Percentiles rank a stretch among this genome's conserved stretches.
Evolutionary conservation across 345 rosid genomes (phyloP).

Genomic region (Garcia nutans): DNA sequence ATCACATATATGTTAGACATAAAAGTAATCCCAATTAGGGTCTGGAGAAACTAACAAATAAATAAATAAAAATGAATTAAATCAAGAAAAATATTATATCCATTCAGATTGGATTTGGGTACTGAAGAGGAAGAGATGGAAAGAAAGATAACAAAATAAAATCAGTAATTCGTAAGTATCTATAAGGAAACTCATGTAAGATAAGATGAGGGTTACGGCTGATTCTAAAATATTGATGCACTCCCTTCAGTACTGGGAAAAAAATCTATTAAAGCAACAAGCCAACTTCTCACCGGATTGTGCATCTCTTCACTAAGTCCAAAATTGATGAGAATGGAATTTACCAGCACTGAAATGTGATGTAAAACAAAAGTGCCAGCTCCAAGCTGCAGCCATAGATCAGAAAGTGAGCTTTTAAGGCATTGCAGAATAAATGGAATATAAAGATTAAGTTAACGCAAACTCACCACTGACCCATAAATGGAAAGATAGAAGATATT

Average conservation of each 20-base stretch:
- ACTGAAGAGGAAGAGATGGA: not conserved
- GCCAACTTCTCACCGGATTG: conserved; percentile 61
- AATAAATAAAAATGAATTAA: not conserved
- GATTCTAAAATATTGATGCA: not conserved
- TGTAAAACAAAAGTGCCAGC: conserved; percentile 81
- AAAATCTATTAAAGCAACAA: not conserved
- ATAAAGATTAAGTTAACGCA: conserved; percentile 6
- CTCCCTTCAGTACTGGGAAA: not conserved
- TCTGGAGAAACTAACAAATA: not conserved
- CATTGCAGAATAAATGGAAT: conserved; percentile 1
- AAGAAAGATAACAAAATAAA: not conserved
- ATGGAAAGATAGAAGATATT: conserved; percentile 58
- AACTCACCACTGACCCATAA: conserved; percentile 69
- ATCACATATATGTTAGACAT: not conserved
- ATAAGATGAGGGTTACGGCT: not conserved
- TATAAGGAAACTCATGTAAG: not conserved
- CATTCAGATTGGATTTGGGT: not conserved
- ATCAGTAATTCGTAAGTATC: not conserved
- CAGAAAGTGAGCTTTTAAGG: conserved; percentile 18
- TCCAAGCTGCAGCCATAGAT: conserved; percentile 57
- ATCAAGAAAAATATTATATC: not conserved
- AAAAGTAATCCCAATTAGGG: not conserved
- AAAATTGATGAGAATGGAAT: conserved; percentile 68
- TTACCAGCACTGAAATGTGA: conserved; percentile 72
- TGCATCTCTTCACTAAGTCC: conserved; percentile 93